Percentiles rank a stretch among this genome's conserved stretches.
Conservation (phyloP, 2,329 filamentous ascomycete species). For the Claviceps cyperi region DNA sequence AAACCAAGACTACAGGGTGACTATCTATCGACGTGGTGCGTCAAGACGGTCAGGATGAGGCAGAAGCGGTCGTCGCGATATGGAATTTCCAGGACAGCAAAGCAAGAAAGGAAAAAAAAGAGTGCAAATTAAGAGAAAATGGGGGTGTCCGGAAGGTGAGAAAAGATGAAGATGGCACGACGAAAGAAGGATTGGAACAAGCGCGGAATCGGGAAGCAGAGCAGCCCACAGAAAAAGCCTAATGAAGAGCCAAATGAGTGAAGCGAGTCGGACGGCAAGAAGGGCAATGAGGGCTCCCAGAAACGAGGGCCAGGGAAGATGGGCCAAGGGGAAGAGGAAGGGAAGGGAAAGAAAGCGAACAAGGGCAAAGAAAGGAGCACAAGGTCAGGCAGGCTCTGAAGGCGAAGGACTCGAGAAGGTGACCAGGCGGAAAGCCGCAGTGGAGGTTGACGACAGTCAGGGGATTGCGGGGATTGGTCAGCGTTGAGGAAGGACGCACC, state of each 20-base stretch:
- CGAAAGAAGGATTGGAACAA: conserved; percentile 13
- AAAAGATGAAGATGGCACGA: conserved; percentile 9
- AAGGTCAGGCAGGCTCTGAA: conserved; percentile 4
- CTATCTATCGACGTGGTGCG: neutral
- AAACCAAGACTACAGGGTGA: neutral
- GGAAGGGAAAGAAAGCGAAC: neutral
- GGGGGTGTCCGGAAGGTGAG: conserved; percentile 19
- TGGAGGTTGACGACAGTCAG: conserved; percentile 8
- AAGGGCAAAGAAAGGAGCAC: conserved; percentile 6
- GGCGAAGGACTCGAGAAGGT: conserved; percentile 7
- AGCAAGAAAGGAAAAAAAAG: conserved; percentile 18
- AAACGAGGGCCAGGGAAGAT: too few relatives aligned
- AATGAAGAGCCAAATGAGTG: conserved; percentile 10
- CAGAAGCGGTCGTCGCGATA: neutral
- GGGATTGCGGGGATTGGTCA: neutral
- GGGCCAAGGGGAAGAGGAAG: neutral
- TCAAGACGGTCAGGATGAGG: neutral
- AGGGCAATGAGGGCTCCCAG: conserved; percentile 2
- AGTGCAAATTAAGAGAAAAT: conserved; percentile 18
- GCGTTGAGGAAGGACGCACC: neutral
- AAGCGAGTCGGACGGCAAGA: conserved; percentile 9
- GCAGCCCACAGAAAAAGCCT: conserved; percentile 9
- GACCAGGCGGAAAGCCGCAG: conserved; percentile 3
- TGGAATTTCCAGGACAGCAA: conserved; percentile 4
- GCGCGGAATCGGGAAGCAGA: conserved; percentile 16